Base-by-base conservation (phyloP, 345 rosid genomes). In the Brassica juncea region DNA sequence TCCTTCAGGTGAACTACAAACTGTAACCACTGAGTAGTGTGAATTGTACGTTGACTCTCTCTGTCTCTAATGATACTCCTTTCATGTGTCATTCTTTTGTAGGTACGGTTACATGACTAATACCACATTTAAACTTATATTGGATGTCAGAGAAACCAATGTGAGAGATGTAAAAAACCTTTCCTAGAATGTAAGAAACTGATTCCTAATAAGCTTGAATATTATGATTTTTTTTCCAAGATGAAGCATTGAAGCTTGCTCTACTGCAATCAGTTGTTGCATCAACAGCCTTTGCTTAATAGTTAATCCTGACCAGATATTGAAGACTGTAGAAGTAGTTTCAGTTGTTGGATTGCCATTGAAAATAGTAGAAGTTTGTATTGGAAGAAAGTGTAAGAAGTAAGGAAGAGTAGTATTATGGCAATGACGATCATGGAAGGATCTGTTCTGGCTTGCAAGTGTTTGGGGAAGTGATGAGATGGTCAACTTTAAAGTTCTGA, bases 351-450 rank as follows among this genome's bases (percentile, higher is more conserved):
- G 49, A 32, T 30, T 30, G 9, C 35, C 76, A 11, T 47, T 39
- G 81, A 84, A 84, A 76, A 84, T 81, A 73, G 74, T 92, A 4
- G 94, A 92, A 74, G 88, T 92, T 32, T 90, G 94, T 77, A 87
- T 87, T 94, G 97, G 97, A 28, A 82, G 83, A 6, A 92, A 92
- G 81, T 92, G 94, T 83, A 85, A 81, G 85, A 92, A 82, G 52
- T 75, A 86, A 9, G 97, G 94, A 73, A 86, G 84, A 10, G 85
- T 79, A 11, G 81, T 84, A 0, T 75, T 92, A 80, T 68, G 74
- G 85, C 73, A 0, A 66, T 86, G 54, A 86, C 81, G 0, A 87
- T 88, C 5, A 14, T 57, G 1, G 86, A 88, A 27, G 92, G 83
- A 0, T 86, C 79, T 0, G 86, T 85, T 60, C 86, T 86, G 47